Base-by-base conservation (phyloP, 257 asterid genomes). In the Fraxinus pennsylvanica region DNA sequence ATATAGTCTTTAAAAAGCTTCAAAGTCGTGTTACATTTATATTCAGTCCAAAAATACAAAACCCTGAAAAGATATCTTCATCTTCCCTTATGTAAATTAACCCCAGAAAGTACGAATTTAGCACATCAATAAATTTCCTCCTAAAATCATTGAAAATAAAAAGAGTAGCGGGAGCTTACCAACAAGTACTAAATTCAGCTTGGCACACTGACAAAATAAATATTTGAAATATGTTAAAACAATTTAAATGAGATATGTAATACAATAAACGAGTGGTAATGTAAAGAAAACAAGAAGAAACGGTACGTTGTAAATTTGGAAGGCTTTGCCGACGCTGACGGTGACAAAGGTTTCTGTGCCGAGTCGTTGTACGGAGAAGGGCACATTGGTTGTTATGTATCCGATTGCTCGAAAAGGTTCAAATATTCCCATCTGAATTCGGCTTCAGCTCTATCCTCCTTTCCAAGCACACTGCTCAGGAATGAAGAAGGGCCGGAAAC, bases 341-440 rank as follows among this genome's bases (percentile, higher is more conserved):
- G 99, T 91, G 82, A 92, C 96, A 81, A 94, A 92, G 12, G 99
- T 92, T 81, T 94, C 99, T 6, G 97, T 90, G 54, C 96, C 97
- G 17, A 89, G 93, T 21, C 97, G 94, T 85, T 89, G 97, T 1
- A 95, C 88, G 43, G 96, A 90, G 89, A 92, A 90, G 5, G 98
- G 98, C 1, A 90, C 97, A 57, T 82, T 84, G 75, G 83, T 86
- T 4, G 98, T 88, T 69, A 92, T 91, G 84, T 90, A 92, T 61
- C 97, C 97, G 13, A 91, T 86, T 73, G 97, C 95, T 81, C 99
- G 89, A 74, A 91, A 92, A 5, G 99, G 97, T 76, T 90, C 96
- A 70, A 92, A 92, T 74, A 90, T 84, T 33, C 93, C 93, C 93
- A 89, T 89, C 22, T 75, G 33, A 17, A 9, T 9, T 61, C 5